A percentile compares a stretch with the other conserved stretches of the same genome.
phyloP scores from a whole-genome alignment of 805 yeast species.

The Lachancea sp. region DNA sequence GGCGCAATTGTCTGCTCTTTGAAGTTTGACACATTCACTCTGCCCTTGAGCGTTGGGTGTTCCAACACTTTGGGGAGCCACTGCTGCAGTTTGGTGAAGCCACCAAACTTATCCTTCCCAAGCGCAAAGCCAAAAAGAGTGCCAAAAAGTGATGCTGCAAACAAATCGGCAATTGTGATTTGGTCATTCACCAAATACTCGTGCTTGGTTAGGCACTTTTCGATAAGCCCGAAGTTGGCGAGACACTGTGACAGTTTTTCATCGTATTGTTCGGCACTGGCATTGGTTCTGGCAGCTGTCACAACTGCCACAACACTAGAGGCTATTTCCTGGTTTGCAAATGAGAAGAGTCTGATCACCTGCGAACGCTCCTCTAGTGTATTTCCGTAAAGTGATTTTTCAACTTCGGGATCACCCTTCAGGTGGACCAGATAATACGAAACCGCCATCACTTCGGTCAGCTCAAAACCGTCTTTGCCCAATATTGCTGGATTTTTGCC shows the following conservation, averaged over 20 bases:
- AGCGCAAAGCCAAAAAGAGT: not conserved
- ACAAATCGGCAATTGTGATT: constrained; percentile 8
- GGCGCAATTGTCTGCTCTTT: too few species aligned
- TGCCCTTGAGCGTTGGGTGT: too few species aligned
- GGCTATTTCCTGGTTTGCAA: constrained; percentile 41
- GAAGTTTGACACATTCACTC: too few species aligned
- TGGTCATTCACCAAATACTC: constrained; percentile 7
- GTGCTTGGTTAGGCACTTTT: too few species aligned
- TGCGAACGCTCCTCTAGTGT: constrained; percentile 51
- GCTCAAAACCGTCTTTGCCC: constrained; percentile 68
- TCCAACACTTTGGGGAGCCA: too few species aligned
- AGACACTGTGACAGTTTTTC: constrained; percentile 6
- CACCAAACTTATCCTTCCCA: not conserved
- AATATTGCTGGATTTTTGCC: constrained; percentile 69
- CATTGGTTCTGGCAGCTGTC: constrained; percentile 8
- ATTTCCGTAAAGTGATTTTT: constrained; percentile 51
- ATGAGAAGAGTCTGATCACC: constrained; percentile 71
- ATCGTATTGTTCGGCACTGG: constrained; percentile 6
- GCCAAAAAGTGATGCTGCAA: constrained; percentile 1
- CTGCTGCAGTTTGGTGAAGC: too few species aligned
- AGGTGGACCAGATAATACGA: constrained; percentile 40
- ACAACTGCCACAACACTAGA: constrained; percentile 6
- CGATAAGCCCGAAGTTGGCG: constrained; percentile 2
- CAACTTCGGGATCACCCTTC: constrained; percentile 32
- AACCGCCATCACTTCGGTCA: constrained; percentile 63